Conservation (phyloP, 2,329 filamentous ascomycete genomes). For the Phyllosticta capitalensis region DNA sequence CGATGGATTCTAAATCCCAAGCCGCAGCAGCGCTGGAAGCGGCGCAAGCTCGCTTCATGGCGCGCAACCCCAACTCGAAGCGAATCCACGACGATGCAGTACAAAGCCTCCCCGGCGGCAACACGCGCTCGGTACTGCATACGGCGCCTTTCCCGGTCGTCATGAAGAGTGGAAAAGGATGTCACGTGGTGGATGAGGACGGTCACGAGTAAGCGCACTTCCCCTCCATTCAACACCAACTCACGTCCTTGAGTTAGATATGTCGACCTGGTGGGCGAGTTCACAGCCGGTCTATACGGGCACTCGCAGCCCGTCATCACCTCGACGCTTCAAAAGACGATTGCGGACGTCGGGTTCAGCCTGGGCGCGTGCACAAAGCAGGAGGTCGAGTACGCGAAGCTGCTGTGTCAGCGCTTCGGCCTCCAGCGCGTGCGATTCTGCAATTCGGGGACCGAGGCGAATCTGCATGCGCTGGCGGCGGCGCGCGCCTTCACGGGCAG, state of each 20-base stretch:
- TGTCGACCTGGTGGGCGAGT: conserved; percentile 21
- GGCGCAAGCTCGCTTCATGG: conserved; percentile 15
- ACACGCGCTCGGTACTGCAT: conserved; percentile 28
- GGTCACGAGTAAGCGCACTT: conserved; percentile 16
- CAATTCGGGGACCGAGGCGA: conserved; percentile 23
- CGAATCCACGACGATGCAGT: conserved; percentile 22
- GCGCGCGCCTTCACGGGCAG: conserved; percentile 41
- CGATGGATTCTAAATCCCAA: background rate
- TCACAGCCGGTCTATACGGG: conserved; percentile 21
- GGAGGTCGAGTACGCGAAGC: conserved; percentile 16
- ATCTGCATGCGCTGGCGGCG: conserved; percentile 19
- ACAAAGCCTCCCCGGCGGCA: conserved; percentile 28
- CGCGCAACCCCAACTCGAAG: conserved; percentile 17
- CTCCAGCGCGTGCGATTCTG: conserved; percentile 20
- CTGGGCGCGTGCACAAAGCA: conserved; percentile 19
- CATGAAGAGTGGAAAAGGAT: conserved; percentile 20
- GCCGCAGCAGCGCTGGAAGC: conserved; percentile 14
- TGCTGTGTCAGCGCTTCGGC: conserved; percentile 18
- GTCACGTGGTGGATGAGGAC: conserved; percentile 23
- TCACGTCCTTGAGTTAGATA: conserved; percentile 24
- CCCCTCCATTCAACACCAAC: background rate
- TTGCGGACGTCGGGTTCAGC: conserved; percentile 16
- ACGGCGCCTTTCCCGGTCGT: conserved; percentile 29
- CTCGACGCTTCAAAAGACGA: conserved; percentile 16
- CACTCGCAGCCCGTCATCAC: conserved; percentile 23